These are phyloP conservation scores for Saturnispora sekii DNA, from an alignment of 805 yeast genomes.

Conservation along the genomic window DNA sequence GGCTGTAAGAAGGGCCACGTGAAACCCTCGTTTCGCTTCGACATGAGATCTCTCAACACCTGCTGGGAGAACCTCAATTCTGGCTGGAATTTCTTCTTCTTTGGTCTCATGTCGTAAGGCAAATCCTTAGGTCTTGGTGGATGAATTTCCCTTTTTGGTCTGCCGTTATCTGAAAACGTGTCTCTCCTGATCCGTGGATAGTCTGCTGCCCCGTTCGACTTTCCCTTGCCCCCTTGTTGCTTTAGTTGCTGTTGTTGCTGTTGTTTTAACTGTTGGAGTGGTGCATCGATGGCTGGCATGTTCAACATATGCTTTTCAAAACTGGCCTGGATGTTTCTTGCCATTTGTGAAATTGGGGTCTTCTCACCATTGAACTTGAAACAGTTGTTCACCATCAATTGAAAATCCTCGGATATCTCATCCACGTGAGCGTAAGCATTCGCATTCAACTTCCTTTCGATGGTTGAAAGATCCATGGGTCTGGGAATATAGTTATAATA, in stretches of 20 bases:
- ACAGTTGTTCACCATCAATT: conserved; percentile 79
- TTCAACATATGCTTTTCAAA: conserved; percentile 89
- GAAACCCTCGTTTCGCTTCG: conserved; percentile 75
- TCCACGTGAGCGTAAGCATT: conserved; percentile 66
- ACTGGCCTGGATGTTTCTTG: conserved; percentile 77
- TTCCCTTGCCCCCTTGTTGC: conserved; percentile 13
- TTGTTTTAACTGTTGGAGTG: conserved; percentile 13
- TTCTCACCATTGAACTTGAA: conserved; percentile 75
- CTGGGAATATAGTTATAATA: conserved; percentile 73
- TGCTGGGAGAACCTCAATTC: conserved; percentile 81
- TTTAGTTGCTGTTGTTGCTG: conserved; percentile 18
- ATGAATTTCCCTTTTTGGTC: conserved; percentile 93
- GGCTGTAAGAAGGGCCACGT: conserved; percentile 89
- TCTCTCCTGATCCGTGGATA: conserved; percentile 67
- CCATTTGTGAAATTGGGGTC: conserved; percentile 85
- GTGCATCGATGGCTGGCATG: conserved; percentile 61
- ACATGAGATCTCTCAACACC: conserved; percentile 68
- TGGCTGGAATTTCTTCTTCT: conserved; percentile 83
- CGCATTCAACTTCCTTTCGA: conserved; percentile 65
- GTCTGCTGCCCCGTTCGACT: conserved; percentile 27
- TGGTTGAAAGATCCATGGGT: conserved; percentile 92
- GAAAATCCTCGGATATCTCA: conserved; percentile 67
- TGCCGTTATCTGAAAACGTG: conserved; percentile 51
- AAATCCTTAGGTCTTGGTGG: conserved; percentile 94
- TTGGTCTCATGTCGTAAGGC: conserved; percentile 83